Conservation (phyloP, 2,329 filamentous ascomycete species). For the Aspergillus niger region DNA sequence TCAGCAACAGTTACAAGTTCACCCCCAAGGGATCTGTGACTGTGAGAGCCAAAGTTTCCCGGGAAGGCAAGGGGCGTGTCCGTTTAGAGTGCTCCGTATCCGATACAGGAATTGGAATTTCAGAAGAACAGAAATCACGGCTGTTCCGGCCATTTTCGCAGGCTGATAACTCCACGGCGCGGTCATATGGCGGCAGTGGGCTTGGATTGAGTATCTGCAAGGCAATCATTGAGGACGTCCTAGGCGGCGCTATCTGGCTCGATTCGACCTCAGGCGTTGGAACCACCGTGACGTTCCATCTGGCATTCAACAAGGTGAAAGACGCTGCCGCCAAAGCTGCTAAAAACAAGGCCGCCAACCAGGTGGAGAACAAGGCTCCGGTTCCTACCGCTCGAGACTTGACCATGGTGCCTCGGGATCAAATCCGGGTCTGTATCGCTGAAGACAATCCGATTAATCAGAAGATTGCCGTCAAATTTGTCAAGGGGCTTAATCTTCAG, state of each 20-base stretch:
- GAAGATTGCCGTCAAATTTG: conserved; percentile 89
- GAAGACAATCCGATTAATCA: conserved; percentile 96
- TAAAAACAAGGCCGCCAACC: conserved; percentile 52
- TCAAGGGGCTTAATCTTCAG: conserved; percentile 79
- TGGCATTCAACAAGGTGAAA: conserved; percentile 80
- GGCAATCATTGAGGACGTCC: conserved; percentile 87
- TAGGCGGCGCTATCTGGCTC: conserved; percentile 81
- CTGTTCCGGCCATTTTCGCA: conserved; percentile 92
- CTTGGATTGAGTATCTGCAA: conserved; percentile 93
- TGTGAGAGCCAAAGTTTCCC: conserved; percentile 72
- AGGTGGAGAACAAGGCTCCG: conserved; percentile 45
- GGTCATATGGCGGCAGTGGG: conserved; percentile 89
- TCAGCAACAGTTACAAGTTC: conserved; percentile 93
- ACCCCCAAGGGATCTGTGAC: conserved; percentile 85
- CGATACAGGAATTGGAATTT: conserved; percentile 90
- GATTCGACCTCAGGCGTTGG: conserved; percentile 69
- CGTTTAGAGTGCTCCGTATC: conserved; percentile 81
- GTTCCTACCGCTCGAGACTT: conserved; percentile 63
- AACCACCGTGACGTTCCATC: conserved; percentile 72
- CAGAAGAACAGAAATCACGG: conserved; percentile 72
- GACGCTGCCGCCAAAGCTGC: conserved; percentile 59
- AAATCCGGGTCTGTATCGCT: conserved; percentile 86
- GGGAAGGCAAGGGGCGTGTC: conserved; percentile 69
- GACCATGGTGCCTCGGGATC: conserved; percentile 70
- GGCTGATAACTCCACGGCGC: conserved; percentile 84